phyloP scores from a whole-genome alignment of 2,329 filamentous ascomycete species.

The Trichoderma semiorbis region DNA sequence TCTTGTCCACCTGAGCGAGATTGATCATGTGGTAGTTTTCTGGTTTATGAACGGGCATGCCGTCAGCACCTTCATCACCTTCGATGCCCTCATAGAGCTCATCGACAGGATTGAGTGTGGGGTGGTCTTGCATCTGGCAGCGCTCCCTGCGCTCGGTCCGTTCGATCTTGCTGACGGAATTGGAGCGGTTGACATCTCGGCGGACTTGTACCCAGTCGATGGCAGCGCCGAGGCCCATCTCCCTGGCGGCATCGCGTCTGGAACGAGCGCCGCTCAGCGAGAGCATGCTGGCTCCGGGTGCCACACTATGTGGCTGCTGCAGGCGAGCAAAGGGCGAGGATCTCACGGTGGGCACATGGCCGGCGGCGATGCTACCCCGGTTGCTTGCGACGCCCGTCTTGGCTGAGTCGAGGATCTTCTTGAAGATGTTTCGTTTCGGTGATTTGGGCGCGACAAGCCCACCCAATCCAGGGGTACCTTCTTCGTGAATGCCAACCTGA shows the following conservation, averaged over 20 bases:
- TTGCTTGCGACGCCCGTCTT: conserved; percentile 91
- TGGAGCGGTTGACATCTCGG: conserved; percentile 91
- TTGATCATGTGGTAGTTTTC: conserved; percentile 79
- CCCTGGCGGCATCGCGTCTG: conserved; percentile 55
- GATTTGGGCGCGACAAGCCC: conserved; percentile 73
- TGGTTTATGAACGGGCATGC: conserved; percentile 74
- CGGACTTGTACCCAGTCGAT: conserved; percentile 97
- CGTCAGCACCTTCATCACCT: conserved; percentile 86
- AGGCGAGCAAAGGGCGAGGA: conserved; percentile 43
- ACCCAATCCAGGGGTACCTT: conserved; percentile 67
- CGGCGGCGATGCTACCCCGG: conserved; percentile 74
- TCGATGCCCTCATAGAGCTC: conserved; percentile 80
- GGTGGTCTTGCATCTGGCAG: conserved; percentile 91
- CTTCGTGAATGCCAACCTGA: conserved; percentile 62
- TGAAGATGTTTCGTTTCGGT: conserved; percentile 87
- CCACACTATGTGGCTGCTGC: conserved; percentile 36
- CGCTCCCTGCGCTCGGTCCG: conserved; percentile 78
- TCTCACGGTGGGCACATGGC: conserved; percentile 40
- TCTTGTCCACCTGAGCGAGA: conserved; percentile 88
- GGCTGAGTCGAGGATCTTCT: conserved; percentile 89
- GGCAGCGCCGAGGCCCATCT: conserved; percentile 62
- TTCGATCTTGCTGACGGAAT: conserved; percentile 87
- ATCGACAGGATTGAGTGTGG: conserved; percentile 83
- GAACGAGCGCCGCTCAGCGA: conserved; percentile 35
- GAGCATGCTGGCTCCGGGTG: conserved; percentile 44